phyloP scores from a whole-genome alignment of 768 basidiomycete species.

The Chalciporus chontae region DNA sequence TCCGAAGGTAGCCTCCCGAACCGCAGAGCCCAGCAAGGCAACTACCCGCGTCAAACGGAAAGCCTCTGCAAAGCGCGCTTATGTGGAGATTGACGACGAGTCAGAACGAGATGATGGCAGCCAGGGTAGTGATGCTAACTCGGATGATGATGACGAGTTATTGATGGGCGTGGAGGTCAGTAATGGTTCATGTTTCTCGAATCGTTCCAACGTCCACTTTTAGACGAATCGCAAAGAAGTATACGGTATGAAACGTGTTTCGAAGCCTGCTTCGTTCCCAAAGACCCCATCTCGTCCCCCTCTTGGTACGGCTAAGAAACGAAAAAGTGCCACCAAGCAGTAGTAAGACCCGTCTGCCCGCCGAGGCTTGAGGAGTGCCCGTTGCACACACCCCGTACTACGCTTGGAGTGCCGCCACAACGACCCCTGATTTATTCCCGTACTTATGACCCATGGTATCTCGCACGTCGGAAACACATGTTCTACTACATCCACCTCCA shows the following conservation, averaged over 20 bases:
- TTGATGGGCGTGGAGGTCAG: slow-evolving; percentile 58
- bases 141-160: slow-evolving; percentile 57
- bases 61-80: slow-evolving; percentile 20
- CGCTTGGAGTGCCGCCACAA: background rate
- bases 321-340: slow-evolving; percentile 8
- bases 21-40: background rate
- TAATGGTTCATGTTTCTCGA: slow-evolving; percentile 3
- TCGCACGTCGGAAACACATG: slow-evolving; percentile 10
- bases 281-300: slow-evolving; percentile 8
- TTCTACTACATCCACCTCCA: background rate
- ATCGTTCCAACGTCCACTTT: slow-evolving; percentile 2
- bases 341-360: slow-evolving; percentile 14
- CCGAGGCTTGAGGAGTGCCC: slow-evolving; percentile 7
- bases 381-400: background rate
- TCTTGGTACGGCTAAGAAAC: slow-evolving; percentile 18
- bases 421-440: slow-evolving; percentile 8
- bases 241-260: slow-evolving; percentile 28
- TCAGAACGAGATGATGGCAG: slow-evolving; percentile 17
- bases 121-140: slow-evolving; percentile 9
- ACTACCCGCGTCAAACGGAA: slow-evolving; percentile 21
- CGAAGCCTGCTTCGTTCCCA: slow-evolving; percentile 1
- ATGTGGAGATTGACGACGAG: slow-evolving; percentile 33
- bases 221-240: slow-evolving; percentile 43
- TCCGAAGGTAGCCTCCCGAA: slow-evolving; percentile 8
- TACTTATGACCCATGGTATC: slow-evolving; percentile 9